Percentiles rank a stretch among this genome's conserved stretches.
Conservation (phyloP, 805 yeast species). For the Teunomyces panamensis region DNA sequence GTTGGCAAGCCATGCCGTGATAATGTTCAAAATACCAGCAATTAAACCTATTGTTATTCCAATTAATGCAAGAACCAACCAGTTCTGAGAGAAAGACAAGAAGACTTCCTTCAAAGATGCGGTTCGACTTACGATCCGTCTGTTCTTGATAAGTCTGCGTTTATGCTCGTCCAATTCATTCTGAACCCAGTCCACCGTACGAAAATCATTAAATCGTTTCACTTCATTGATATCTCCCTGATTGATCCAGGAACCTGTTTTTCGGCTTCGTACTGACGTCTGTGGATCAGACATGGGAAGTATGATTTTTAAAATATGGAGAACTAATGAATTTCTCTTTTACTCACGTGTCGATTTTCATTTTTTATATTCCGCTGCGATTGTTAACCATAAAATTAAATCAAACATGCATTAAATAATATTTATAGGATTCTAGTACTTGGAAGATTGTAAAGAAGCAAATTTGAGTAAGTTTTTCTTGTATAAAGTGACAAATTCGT, state of each 20-base stretch:
- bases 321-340: neutral
- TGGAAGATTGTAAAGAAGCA: neutral
- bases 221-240: constrained; percentile 37
- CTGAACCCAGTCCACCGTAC: constrained; percentile 69
- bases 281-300: neutral
- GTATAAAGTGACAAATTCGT: constrained; percentile 18
- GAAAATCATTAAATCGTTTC: constrained; percentile 56
- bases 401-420: neutral
- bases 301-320: neutral
- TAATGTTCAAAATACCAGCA: constrained; percentile 77
- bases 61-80: constrained; percentile 72
- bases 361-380: neutral
- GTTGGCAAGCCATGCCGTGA: constrained; percentile 84
- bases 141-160: constrained; percentile 21
- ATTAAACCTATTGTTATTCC: constrained; percentile 78
- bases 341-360: neutral
- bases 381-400: neutral
- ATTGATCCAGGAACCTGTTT: constrained; percentile 37
- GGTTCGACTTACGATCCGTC: constrained; percentile 9
- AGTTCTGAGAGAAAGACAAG: constrained; percentile 47
- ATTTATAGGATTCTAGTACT: neutral
- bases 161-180: constrained; percentile 53
- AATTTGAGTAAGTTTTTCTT: constrained; percentile 17
- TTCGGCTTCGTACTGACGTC: constrained; percentile 6
- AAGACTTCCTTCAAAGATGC: constrained; percentile 23